phyloP scores from a whole-genome alignment of 805 yeast genomes.

The Monosporozyma servazzii region DNA sequence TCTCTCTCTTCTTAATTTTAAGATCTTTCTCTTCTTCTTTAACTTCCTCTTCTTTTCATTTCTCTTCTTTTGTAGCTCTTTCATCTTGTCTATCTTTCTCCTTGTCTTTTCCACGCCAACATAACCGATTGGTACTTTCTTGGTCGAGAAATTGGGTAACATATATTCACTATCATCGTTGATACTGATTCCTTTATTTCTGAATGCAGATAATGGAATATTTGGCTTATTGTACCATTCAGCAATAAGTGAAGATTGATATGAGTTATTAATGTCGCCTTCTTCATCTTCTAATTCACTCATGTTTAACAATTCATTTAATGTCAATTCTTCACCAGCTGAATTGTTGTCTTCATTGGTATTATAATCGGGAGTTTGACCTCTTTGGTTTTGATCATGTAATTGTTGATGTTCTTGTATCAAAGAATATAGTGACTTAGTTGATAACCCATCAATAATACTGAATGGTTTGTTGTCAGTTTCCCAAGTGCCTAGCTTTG shows the following conservation, averaged over 20 bases:
- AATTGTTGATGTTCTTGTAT: conserved; percentile 27
- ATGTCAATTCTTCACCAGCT: conserved; percentile 33
- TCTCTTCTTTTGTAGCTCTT: conserved; percentile 28
- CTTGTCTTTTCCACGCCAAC: conserved; percentile 30
- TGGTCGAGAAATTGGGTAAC: conserved; percentile 22
- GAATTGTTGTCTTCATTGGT: neutral
- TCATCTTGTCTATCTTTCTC: conserved; percentile 29
- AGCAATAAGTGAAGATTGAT: conserved; percentile 28
- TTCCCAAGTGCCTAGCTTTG: conserved; percentile 87
- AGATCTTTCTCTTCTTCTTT: conserved; percentile 27
- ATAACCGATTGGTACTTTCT: conserved; percentile 30
- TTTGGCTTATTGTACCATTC: conserved; percentile 36
- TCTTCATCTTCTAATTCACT: conserved; percentile 77
- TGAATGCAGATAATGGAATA: conserved; percentile 82
- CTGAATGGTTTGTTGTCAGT: conserved; percentile 81
- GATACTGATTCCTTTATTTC: conserved; percentile 57
- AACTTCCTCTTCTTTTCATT: conserved; percentile 27
- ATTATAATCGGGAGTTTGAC: conserved; percentile 16
- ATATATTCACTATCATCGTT: conserved; percentile 28
- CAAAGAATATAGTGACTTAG: conserved; percentile 64
- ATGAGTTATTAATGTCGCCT: conserved; percentile 38
- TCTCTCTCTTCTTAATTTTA: conserved; percentile 25
- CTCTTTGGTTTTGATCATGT: conserved; percentile 15
- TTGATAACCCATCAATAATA: conserved; percentile 87
- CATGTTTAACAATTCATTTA: conserved; percentile 82